A percentile compares a stretch with the other conserved stretches of the same genome.
Conservation (phyloP, 208 protist genomes). For the Trypanosoma mega region DNA sequence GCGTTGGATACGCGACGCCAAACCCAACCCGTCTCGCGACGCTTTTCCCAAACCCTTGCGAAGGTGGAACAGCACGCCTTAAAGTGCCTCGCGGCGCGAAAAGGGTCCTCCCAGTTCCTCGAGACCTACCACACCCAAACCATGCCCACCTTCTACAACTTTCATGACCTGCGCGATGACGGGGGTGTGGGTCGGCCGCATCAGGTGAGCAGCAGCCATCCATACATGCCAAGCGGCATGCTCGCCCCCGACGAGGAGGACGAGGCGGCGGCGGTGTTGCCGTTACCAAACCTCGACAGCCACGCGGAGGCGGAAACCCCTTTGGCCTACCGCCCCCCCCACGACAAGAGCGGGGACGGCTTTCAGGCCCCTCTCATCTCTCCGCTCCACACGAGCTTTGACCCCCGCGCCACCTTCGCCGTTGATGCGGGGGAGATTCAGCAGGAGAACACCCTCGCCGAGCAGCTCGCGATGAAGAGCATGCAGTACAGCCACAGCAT, state of each 20-base stretch:
- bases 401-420: constrained; percentile 36
- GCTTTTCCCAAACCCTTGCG: constrained; percentile 37
- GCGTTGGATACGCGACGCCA: constrained; percentile 45
- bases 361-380: constrained; percentile 25
- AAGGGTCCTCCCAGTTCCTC: neutral
- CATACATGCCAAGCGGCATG: neutral
- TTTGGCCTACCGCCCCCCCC: too few species aligned
- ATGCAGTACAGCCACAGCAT: constrained; percentile 47
- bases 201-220: constrained; percentile 17
- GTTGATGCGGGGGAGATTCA: constrained; percentile 24
- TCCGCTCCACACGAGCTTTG: constrained; percentile 36
- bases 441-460: constrained; percentile 23
- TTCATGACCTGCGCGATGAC: constrained; percentile 34
- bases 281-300: too few species aligned
- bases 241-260: neutral
- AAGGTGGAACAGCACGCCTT: constrained; percentile 50
- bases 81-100: constrained; percentile 26
- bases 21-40: constrained; percentile 53
- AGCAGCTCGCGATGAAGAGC: constrained; percentile 31
- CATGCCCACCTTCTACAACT: constrained; percentile 40
- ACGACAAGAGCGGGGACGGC: constrained; percentile 2
- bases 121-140: constrained; percentile 1
- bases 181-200: neutral
- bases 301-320: too few species aligned
- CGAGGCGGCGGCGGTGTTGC: neutral